Evolutionary conservation across 176 grass and related monocot genomes (phyloP).

Genomic region (Zizania latifolia): DNA sequence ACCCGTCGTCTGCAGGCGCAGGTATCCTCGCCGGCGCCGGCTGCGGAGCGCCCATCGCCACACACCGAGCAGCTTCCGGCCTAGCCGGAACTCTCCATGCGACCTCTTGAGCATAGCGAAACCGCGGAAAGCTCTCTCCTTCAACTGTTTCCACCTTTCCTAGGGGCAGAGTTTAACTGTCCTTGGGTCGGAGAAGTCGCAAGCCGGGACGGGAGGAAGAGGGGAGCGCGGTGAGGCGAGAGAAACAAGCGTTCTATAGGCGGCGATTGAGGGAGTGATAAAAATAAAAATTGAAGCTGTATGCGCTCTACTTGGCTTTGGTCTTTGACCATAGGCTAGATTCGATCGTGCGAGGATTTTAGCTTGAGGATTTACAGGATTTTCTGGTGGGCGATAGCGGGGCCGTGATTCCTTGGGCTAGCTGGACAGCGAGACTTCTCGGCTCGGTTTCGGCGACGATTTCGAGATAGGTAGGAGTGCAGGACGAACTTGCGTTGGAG

Average conservation of each 20-base stretch:
- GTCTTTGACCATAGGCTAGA: background rate
- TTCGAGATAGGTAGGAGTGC: no score
- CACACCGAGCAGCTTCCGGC: slow-evolving; percentile 53
- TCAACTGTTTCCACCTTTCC: background rate
- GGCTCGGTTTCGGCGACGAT: no score
- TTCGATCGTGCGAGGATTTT: background rate
- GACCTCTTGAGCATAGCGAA: slow-evolving; percentile 36
- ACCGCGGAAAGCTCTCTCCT: background rate
- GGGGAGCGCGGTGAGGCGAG: background rate
- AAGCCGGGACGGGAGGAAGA: background rate
- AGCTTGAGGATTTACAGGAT: background rate
- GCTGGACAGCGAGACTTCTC: no score
- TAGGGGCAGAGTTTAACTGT: background rate
- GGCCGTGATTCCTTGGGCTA: no score
- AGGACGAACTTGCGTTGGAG: no score
- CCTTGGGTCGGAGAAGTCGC: background rate
- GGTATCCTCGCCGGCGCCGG: slow-evolving; percentile 31
- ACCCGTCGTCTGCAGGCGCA: slow-evolving; percentile 33
- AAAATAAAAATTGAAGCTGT: background rate
- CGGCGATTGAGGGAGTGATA: no score
- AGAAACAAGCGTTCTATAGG: slow-evolving; percentile 31
- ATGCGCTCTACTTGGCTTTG: background rate
- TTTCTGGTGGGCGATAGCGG: slow-evolving; percentile 36
- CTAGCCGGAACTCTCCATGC: slow-evolving; percentile 60
- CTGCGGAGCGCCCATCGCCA: slow-evolving; percentile 51